A percentile compares a stretch with the other conserved stretches of the same genome.
phyloP scores from a whole-genome alignment of 345 rosid genomes.

The Eucalyptus curtisii region DNA sequence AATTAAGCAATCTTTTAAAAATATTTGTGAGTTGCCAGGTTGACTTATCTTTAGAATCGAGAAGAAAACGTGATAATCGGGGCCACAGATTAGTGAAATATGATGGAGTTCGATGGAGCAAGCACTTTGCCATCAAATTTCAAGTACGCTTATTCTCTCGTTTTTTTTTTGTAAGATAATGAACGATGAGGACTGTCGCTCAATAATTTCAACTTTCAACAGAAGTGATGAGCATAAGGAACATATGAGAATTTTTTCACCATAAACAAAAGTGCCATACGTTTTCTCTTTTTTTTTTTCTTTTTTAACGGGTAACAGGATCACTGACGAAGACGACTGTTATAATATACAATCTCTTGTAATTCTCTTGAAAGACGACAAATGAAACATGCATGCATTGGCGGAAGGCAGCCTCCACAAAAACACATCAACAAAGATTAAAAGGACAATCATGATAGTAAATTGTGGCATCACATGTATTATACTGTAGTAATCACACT shows the following conservation, averaged over 20 bases:
- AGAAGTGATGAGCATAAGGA: neutral
- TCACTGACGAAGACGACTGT: neutral
- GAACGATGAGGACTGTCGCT: neutral
- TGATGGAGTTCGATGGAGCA: neutral
- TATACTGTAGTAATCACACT: neutral
- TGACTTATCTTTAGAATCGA: neutral
- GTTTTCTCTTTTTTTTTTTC: neutral
- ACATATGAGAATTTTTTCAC: neutral
- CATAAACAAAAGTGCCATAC: rapidly evolving
- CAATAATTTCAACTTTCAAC: neutral
- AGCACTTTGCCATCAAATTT: neutral
- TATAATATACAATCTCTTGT: neutral
- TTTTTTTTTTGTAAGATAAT: neutral
- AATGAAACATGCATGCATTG: neutral
- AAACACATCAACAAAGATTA: neutral
- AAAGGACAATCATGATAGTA: neutral
- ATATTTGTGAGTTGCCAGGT: neutral
- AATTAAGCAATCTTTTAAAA: neutral
- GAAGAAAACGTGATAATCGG: neutral
- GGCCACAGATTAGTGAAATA: neutral
- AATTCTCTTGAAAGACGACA: neutral
- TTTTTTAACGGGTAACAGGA: neutral
- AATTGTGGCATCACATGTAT: neutral
- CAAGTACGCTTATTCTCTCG: neutral
- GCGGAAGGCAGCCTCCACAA: neutral